Conservation (phyloP, 352 stramenopile genomes). For the Phytophthora boehmeriae region DNA sequence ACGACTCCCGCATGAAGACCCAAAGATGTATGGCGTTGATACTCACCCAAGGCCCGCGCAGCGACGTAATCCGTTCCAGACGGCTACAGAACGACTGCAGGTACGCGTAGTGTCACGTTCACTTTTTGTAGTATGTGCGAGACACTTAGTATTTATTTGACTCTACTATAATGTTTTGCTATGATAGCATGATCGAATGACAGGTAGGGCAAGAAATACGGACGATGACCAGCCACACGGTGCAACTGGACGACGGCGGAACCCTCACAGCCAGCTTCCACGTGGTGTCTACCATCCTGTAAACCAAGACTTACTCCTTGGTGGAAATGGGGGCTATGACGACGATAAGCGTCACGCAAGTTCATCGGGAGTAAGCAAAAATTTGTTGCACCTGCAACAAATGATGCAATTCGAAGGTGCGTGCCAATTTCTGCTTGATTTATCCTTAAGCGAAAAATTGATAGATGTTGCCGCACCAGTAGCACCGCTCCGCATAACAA, state of each 20-base stretch:
- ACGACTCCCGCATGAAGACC: constrained; percentile 24
- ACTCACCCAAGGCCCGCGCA: constrained; percentile 12
- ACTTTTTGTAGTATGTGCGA: too few species aligned
- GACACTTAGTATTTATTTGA: too few species aligned
- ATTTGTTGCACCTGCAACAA: constrained; percentile 71
- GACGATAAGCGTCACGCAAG: constrained; percentile 33
- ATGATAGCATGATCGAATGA: constrained; percentile 47
- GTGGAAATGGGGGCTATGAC: constrained; percentile 28
- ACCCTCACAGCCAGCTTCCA: constrained; percentile 36
- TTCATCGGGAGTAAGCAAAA: constrained; percentile 64
- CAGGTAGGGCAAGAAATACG: constrained; percentile 43
- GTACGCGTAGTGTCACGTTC: constrained; percentile 20
- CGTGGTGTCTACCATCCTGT: constrained; percentile 72
- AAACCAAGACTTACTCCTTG: constrained; percentile 73
- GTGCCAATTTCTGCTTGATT: too few species aligned
- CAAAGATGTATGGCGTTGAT: constrained; percentile 23
- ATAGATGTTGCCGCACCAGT: too few species aligned
- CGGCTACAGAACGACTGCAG: constrained; percentile 69
- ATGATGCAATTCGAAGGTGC: constrained; percentile 17
- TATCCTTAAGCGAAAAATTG: too few species aligned
- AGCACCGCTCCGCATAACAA: constrained; percentile 25
- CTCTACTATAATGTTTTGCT: background rate
- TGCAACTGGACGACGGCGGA: constrained; percentile 20
- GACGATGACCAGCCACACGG: constrained; percentile 39
- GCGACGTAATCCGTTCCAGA: constrained; percentile 71